Base-by-base conservation (phyloP, 768 basidiomycete genomes). In the Gloeophyllum trabeum region DNA sequence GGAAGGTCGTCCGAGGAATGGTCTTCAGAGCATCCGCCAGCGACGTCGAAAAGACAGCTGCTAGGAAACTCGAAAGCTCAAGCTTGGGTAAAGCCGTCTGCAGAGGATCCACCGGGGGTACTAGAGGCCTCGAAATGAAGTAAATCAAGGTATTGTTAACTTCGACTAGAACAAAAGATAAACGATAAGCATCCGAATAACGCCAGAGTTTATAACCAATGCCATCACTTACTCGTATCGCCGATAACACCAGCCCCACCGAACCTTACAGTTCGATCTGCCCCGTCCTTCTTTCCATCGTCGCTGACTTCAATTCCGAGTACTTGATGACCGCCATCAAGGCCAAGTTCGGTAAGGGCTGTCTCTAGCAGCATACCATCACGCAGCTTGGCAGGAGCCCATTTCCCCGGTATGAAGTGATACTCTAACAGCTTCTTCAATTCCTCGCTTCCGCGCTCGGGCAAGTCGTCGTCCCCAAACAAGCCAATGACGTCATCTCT, bases 21-120 rank as follows among this genome's bases (percentile, higher is more conserved):
- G 54, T 66, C 54, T 76, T 70, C 44, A 90, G 62, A 18, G 62
- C 67, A 24, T 86, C 78, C 6, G 88, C 86, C 38, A 97, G 73
- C 7, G 75, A 76, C 7, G 90, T 83, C 2, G 94, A 88, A 58
- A 90, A 92, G 21, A 91, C 66, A 5, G 90, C 81, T 0, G 92
- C 91, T 38, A 98, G 74, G 63, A 93, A 99, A 16, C 81, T 76
- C 2, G 94, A 97, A 14, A 91, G 70, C 30, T 90, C 80, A n/a
- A 96, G 71, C 42, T 73, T 65, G 2, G 90, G 84, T 13, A 93
- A 66, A 12, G 88, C 81, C 4, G 86, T 81, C 55, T 83, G 75
- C 32, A 98, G 65, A 12, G 81, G 73, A 55, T 92, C 85, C 2
- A 71, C 67, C 0, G 96, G 96, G 13, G 90, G 91, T 2, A 77